These are phyloP conservation scores for Chaetomidium leptoderma DNA, from an alignment of 495 filamentous ascomycete genomes.

Conservation along the genomic window DNA sequence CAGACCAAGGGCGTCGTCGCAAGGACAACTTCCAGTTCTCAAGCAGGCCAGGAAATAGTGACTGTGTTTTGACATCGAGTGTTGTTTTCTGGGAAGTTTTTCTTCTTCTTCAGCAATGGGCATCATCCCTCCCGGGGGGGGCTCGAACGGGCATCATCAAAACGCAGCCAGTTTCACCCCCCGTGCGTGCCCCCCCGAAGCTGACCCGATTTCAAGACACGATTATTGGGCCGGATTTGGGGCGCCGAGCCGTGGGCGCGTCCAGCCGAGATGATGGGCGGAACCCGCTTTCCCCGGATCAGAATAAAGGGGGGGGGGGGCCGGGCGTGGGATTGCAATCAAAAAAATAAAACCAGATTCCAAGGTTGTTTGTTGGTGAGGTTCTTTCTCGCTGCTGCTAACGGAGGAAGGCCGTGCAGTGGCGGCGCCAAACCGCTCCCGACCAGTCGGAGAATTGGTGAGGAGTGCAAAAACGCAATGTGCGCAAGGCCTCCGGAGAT, in stretches of 20 bases:
- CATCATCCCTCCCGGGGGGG: too few species aligned
- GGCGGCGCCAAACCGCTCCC: not conserved
- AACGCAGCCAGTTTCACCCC: not conserved
- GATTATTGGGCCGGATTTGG: not conserved
- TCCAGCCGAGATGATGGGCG: conserved; percentile 15
- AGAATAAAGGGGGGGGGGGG: not conserved
- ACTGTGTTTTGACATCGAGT: too few species aligned
- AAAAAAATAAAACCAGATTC: not conserved
- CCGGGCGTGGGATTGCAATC: not conserved
- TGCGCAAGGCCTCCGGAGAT: not conserved
- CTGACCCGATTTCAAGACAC: not conserved
- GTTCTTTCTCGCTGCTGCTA: too few species aligned
- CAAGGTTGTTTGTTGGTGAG: not conserved
- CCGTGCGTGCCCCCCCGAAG: not conserved
- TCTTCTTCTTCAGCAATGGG: too few species aligned
- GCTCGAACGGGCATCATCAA: too few species aligned
- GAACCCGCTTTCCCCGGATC: not conserved
- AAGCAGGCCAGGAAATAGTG: too few species aligned
- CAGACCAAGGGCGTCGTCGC: not conserved
- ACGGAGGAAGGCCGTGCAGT: not conserved
- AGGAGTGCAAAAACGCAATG: not conserved
- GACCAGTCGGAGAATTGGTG: not conserved
- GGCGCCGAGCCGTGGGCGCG: not conserved
- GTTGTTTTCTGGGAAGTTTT: too few species aligned
- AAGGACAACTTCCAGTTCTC: too few species aligned